Evolutionary conservation across 176 grass and related monocot genomes (phyloP).

Genomic region (Dendrocalamus sinicus): DNA sequence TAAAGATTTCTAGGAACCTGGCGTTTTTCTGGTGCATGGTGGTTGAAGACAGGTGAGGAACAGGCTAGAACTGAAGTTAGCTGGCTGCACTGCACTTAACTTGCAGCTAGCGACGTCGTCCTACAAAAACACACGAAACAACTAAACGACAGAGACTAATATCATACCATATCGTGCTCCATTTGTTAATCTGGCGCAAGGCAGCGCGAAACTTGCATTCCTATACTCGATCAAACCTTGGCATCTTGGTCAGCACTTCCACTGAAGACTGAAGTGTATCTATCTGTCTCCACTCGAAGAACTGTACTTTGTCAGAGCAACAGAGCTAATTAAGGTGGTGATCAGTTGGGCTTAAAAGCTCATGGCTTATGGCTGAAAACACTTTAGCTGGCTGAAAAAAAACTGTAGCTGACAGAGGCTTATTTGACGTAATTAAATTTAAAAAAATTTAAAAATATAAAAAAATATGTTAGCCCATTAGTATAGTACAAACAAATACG

Average conservation of each 20-base stretch:
- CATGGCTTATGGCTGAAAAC: no score
- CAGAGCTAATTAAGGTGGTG: no score
- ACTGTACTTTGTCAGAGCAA: no score
- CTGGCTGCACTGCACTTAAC: background rate
- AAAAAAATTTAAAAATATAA: no score
- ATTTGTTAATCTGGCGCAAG: background rate
- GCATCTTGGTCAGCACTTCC: background rate
- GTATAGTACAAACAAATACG: no score
- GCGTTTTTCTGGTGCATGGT: background rate
- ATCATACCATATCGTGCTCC: background rate
- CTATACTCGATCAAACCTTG: background rate
- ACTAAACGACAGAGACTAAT: background rate
- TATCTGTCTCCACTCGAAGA: background rate
- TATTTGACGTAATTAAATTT: no score
- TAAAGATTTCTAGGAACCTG: background rate
- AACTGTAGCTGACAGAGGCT: no score
- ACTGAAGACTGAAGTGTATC: background rate
- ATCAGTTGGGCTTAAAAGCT: no score
- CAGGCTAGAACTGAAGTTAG: background rate
- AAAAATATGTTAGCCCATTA: no score
- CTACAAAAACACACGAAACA: background rate
- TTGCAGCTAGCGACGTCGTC: background rate
- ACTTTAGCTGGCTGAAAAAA: no score
- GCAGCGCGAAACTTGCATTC: background rate
- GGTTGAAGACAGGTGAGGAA: background rate